phyloP scores from a whole-genome alignment of 2,329 filamentous ascomycete species.

The Monosporascus sp. region DNA sequence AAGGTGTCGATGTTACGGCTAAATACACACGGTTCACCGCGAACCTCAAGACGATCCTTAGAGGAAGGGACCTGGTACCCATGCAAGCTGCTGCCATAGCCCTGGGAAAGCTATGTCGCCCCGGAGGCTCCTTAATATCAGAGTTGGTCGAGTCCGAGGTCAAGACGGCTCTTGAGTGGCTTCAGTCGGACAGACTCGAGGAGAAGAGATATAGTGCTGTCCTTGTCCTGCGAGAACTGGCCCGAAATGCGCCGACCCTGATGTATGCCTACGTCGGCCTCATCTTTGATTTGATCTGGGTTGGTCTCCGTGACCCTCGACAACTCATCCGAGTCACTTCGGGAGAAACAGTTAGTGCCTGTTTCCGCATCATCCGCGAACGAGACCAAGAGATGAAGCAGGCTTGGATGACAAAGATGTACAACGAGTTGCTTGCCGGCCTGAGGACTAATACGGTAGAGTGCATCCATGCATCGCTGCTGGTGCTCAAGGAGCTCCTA shows the following conservation, averaged over 20 bases:
- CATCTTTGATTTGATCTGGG: slow-evolving; percentile 95
- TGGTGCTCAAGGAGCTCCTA: slow-evolving; percentile 88
- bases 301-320: slow-evolving; percentile 82
- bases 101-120: slow-evolving; percentile 82
- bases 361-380: slow-evolving; percentile 91
- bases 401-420: slow-evolving; percentile 86
- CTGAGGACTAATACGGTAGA: slow-evolving; percentile 79
- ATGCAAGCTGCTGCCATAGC: slow-evolving; percentile 88
- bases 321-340: slow-evolving; percentile 89
- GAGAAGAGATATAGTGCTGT: slow-evolving; percentile 91
- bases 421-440: slow-evolving; percentile 75
- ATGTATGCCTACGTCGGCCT: slow-evolving; percentile 95
- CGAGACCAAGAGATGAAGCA: slow-evolving; percentile 84
- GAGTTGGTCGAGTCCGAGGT: slow-evolving; percentile 96
- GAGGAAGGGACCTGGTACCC: slow-evolving; percentile 84
- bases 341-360: slow-evolving; percentile 87
- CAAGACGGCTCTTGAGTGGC: slow-evolving; percentile 92
- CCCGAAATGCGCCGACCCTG: slow-evolving; percentile 86
- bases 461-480: slow-evolving; percentile 85
- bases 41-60: slow-evolving; percentile 79
- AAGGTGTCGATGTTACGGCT: slow-evolving; percentile 85
- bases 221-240: slow-evolving; percentile 82
- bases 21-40: slow-evolving; percentile 94
- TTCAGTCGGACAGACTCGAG: slow-evolving; percentile 91
- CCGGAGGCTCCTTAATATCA: slow-evolving; percentile 88